phyloP scores from a whole-genome alignment of 2,329 filamentous ascomycete genomes.

The Sarocladium oryzae region DNA sequence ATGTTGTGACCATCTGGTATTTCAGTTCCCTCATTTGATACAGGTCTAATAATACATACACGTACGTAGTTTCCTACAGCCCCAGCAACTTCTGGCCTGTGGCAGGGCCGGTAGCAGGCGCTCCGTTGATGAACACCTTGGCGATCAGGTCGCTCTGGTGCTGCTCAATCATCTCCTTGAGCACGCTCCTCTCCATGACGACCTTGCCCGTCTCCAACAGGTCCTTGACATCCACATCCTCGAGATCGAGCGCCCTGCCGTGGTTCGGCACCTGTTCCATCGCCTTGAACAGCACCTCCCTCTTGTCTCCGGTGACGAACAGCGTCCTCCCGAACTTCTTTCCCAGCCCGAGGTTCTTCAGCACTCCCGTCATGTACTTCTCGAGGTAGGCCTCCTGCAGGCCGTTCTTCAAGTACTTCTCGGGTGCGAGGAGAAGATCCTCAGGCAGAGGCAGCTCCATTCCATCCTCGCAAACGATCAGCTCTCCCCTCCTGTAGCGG shows the following conservation, averaged over 20 bases:
- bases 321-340: slow-evolving; percentile 62
- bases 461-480: slow-evolving; percentile 76
- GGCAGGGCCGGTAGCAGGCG: slow-evolving; percentile 25
- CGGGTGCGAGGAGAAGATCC: slow-evolving; percentile 40
- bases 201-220: slow-evolving; percentile 77
- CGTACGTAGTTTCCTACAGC: too few species aligned
- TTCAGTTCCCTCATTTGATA: background rate
- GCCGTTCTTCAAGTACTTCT: slow-evolving; percentile 37
- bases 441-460: slow-evolving; percentile 58
- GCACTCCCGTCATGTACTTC: slow-evolving; percentile 59
- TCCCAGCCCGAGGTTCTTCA: slow-evolving; percentile 66
- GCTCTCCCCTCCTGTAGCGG: slow-evolving; percentile 78
- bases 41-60: slow-evolving; percentile 5
- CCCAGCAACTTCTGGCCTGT: slow-evolving; percentile 33
- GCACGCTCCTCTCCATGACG: slow-evolving; percentile 76
- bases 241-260: slow-evolving; percentile 60
- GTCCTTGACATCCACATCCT: slow-evolving; percentile 95
- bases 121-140: slow-evolving; percentile 37
- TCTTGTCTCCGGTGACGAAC: slow-evolving; percentile 59
- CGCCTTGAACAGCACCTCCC: slow-evolving; percentile 59
- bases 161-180: slow-evolving; percentile 65
- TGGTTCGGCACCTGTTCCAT: slow-evolving; percentile 58
- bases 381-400: slow-evolving; percentile 51
- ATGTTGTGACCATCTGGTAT: background rate
- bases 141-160: slow-evolving; percentile 63